Conservation (phyloP, 2,329 filamentous ascomycete species). For the Fusarium equiseti region DNA sequence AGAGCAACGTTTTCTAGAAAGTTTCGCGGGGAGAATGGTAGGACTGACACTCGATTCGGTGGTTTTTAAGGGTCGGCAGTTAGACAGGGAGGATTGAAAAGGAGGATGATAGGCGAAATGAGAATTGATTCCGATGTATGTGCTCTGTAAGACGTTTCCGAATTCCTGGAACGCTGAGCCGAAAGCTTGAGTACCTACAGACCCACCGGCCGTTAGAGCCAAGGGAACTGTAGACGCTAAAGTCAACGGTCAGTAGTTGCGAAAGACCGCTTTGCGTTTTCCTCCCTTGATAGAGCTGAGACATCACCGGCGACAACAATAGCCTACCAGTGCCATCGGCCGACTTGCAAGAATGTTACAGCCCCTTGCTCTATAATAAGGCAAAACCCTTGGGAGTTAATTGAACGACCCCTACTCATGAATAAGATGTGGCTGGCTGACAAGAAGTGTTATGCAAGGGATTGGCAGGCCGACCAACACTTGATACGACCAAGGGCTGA, state of each 20-base stretch:
- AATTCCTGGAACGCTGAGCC: not conserved
- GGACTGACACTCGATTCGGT: not conserved
- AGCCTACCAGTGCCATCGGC: not conserved
- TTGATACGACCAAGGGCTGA: not conserved
- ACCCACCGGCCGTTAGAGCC: not conserved
- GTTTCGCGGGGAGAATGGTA: not conserved
- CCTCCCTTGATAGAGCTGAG: not conserved
- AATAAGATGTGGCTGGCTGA: not conserved
- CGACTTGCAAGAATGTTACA: not conserved
- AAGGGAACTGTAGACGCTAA: not conserved
- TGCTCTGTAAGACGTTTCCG: not conserved
- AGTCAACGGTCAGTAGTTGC: not conserved
- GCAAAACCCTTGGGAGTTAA: not conserved
- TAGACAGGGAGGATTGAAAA: not conserved
- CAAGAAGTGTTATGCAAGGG: not conserved
- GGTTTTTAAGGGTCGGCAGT: accelerated
- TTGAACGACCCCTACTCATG: not conserved
- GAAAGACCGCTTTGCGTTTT: not conserved
- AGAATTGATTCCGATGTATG: not conserved
- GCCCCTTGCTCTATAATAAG: not conserved
- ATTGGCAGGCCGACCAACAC: not conserved
- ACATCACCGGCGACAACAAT: not conserved
- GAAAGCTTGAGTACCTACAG: not conserved
- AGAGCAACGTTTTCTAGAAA: slow-evolving; percentile 29
- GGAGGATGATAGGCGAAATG: not conserved